A percentile compares a stretch with the other conserved stretches of the same genome.
phyloP scores from a whole-genome alignment of 2,329 filamentous ascomycete species.

The Trichoderma harzianum region DNA sequence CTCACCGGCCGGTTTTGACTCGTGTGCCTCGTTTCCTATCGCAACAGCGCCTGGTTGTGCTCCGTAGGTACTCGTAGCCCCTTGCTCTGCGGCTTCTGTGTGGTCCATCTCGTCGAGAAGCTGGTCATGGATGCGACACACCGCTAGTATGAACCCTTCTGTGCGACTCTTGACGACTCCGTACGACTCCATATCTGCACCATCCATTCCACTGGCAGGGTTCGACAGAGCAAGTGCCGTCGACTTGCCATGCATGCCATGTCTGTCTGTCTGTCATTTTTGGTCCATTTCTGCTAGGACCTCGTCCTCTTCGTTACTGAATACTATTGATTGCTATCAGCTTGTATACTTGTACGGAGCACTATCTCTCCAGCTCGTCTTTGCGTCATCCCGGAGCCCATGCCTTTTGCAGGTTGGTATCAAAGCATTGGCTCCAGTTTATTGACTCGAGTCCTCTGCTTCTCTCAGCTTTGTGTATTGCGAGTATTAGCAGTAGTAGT shows the following conservation, averaged over 20 bases:
- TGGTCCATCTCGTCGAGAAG: background rate
- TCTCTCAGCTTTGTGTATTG: background rate
- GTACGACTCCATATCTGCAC: background rate
- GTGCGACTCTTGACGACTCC: background rate
- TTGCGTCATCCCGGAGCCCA: slow-evolving; percentile 11
- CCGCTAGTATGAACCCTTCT: slow-evolving; percentile 1
- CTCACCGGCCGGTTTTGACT: background rate
- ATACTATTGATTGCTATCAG: no score
- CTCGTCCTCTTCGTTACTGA: background rate
- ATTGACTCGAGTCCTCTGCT: slow-evolving; percentile 3
- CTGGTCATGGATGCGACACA: slow-evolving; percentile 10
- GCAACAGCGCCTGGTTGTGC: background rate
- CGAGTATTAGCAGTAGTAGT: background rate
- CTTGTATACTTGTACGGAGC: background rate
- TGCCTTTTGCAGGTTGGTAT: background rate
- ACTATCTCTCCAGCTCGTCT: background rate
- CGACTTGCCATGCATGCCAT: background rate
- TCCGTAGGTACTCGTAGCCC: background rate
- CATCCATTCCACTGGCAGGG: background rate
- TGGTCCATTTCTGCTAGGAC: background rate
- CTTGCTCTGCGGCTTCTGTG: background rate
- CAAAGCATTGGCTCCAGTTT: background rate
- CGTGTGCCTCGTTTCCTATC: background rate
- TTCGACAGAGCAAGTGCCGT: background rate
- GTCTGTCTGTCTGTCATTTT: background rate